These are phyloP conservation scores for Lactarius sp. DNA, from an alignment of 768 basidiomycete genomes.

Conservation along the genomic window DNA sequence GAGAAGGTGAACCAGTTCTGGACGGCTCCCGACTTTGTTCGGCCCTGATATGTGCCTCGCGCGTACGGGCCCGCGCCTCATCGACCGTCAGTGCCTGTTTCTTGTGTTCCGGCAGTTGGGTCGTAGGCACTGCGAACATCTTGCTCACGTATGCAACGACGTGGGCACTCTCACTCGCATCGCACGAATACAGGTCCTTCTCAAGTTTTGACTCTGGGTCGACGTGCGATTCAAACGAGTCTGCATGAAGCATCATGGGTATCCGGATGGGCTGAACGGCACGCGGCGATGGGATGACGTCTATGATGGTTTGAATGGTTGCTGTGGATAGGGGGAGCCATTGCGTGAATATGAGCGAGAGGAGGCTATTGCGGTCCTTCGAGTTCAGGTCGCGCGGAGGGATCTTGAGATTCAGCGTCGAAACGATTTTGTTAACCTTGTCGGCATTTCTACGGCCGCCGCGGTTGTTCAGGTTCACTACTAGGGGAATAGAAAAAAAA, in stretches of 20 bases:
- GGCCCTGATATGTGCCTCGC: constrained; percentile 37
- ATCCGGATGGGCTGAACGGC: constrained; percentile 77
- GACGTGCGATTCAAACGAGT: constrained; percentile 53
- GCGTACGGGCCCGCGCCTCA: constrained; percentile 67
- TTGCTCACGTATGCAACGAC: constrained; percentile 92
- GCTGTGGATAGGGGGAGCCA: constrained; percentile 95
- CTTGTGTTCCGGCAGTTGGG: constrained; percentile 84
- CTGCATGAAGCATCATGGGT: constrained; percentile 89
- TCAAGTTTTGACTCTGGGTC: constrained; percentile 79
- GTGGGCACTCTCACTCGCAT: constrained; percentile 48
- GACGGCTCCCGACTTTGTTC: constrained; percentile 17
- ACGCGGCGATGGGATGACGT: constrained; percentile 87
- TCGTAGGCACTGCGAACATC: constrained; percentile 88
- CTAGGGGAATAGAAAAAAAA: constrained; percentile 23
- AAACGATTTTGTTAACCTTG: constrained; percentile 83
- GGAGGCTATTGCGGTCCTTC: constrained; percentile 81
- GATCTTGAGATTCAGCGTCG: constrained; percentile 76
- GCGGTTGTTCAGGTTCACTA: constrained; percentile 1
- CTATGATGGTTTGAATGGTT: constrained; percentile 87
- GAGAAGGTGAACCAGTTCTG: constrained; percentile 9
- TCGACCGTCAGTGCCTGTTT: constrained; percentile 72
- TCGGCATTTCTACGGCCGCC: constrained; percentile 66
- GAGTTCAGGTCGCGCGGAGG: constrained; percentile 84
- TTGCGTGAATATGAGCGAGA: constrained; percentile 85
- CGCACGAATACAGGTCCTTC: constrained; percentile 70